Conservation (phyloP, 2,329 filamentous ascomycete species). For the Ophiostoma angusticollis region DNA sequence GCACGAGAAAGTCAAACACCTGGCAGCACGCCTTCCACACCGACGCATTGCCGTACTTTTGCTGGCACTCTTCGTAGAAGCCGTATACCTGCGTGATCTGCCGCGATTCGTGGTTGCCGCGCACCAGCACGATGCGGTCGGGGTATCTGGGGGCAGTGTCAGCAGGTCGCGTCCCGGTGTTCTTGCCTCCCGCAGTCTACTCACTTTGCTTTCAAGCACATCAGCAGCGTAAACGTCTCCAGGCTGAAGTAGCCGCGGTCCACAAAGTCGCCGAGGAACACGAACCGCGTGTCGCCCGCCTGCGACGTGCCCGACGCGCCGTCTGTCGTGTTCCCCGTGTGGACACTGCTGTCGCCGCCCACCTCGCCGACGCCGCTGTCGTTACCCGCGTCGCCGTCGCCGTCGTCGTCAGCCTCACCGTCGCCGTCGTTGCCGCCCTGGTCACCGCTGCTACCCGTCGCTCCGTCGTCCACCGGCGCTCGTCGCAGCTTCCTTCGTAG, state of each 20-base stretch:
- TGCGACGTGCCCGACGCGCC: conserved; percentile 24
- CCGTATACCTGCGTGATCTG: conserved; percentile 98
- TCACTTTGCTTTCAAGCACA: conserved; percentile 74
- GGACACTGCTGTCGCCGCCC: conserved; percentile 20
- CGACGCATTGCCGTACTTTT: conserved; percentile 96
- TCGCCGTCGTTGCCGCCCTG: conserved; percentile 27
- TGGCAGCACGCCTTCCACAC: conserved; percentile 99
- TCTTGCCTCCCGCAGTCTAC: not conserved
- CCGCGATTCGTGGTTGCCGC: conserved; percentile 93
- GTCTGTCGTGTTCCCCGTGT: conserved; percentile 23
- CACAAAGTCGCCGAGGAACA: conserved; percentile 78
- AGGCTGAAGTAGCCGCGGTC: conserved; percentile 96
- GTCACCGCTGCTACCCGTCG: conserved; percentile 35
- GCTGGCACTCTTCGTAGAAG: conserved; percentile 96
- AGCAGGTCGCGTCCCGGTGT: not conserved
- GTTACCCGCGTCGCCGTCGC: conserved; percentile 17
- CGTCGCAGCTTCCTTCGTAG: conserved; percentile 61
- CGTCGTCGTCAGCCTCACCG: conserved; percentile 19
- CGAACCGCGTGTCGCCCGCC: conserved; percentile 42
- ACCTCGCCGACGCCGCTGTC: conserved; percentile 19
- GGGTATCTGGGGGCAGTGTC: conserved; percentile 61
- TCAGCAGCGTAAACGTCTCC: conserved; percentile 92
- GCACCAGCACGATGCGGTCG: conserved; percentile 85
- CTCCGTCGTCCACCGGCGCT: conserved; percentile 33
- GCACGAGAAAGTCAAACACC: conserved; percentile 94